Base-by-base conservation (phyloP, 805 yeast genomes). In the Pichia nanzhaoensis region DNA sequence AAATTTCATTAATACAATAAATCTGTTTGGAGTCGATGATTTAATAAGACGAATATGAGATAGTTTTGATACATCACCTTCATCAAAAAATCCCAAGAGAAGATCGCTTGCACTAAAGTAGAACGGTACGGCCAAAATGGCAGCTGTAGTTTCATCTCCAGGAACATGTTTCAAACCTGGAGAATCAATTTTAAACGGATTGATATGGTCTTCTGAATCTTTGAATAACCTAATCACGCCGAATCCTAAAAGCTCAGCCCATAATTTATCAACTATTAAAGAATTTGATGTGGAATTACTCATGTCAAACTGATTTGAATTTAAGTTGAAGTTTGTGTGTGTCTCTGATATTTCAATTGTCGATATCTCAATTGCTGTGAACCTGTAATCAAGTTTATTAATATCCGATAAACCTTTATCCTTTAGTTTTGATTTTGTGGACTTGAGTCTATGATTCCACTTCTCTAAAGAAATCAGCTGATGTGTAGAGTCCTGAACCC, bases 21-120 rank as follows among this genome's bases (percentile, higher is more conserved):
- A 85, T 57, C 96, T 55, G 61, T 80, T 78, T 20, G 82, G 77
- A 30, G 73, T 72, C 14, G 76, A 77, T 37, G 89, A 78, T 56
- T 82, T 73, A 28, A 90, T 64, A 44, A 89, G 70, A 39, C 96
- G 69, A 48, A 88, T 73, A 64, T 88, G 93, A 0, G 89, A 73
- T 1, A 86, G 74, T 21, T 67, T 61, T 10, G 71, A 69, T 50
- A 76, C 63, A 24, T 74, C 70, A 1, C 70, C 65, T 39, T 81
- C 81, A 20, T 95, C 95, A 10, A 90, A 75, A 58, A 82, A 89
- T 5, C 91, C 95, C 18, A 61, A 44, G 4, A 89, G 61, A 20
- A 90, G 59, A 55, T 89, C 96, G 20, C 88, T 82, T 0, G 91
- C 85, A 0, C 95, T 81, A 61, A 89, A 82, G 59, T 89, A 90